Percentiles rank a stretch among this genome's conserved stretches.
phyloP scores from a whole-genome alignment of 352 stramenopile species.

The Globisporangium paroecandrum region DNA sequence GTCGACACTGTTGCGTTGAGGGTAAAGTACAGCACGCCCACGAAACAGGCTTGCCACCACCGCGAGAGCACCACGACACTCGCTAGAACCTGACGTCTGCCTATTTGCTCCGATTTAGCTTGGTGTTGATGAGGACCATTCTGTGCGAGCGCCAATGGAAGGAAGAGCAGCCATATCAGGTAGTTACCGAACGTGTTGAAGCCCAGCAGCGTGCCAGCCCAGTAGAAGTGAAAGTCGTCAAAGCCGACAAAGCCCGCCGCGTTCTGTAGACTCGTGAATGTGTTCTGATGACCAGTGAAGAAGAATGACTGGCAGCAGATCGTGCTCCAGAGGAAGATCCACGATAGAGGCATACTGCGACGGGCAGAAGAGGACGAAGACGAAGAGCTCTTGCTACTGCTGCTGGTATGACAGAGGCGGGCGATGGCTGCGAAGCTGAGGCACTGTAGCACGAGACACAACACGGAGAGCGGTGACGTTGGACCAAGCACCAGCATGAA shows the following conservation, averaged over 20 bases:
- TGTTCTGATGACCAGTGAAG: conserved; percentile 84
- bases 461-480: conserved; percentile 51
- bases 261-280: conserved; percentile 90
- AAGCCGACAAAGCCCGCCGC: conserved; percentile 86
- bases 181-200: conserved; percentile 88
- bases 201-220: conserved; percentile 66
- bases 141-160: conserved; percentile 28
- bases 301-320: conserved; percentile 79
- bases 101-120: too few species aligned
- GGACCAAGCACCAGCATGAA: conserved; percentile 68
- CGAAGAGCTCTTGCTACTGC: not conserved
- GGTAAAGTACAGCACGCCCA: conserved; percentile 43
- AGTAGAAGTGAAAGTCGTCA: conserved; percentile 81
- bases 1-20: conserved; percentile 69
- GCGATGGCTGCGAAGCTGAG: conserved; percentile 41
- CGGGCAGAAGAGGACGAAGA: not conserved
- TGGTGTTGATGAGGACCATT: not conserved
- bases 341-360: conserved; percentile 22
- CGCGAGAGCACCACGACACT: conserved; percentile 4
- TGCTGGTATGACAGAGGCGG: not conserved
- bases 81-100: not conserved
- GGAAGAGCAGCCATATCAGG: conserved; percentile 34
- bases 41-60: conserved; percentile 20
- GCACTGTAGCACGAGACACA: conserved; percentile 41
- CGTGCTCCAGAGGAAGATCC: conserved; percentile 56